These are phyloP conservation scores for Wallacemonas sp. DNA, from an alignment of 208 protist species.

Conservation along the genomic window DNA sequence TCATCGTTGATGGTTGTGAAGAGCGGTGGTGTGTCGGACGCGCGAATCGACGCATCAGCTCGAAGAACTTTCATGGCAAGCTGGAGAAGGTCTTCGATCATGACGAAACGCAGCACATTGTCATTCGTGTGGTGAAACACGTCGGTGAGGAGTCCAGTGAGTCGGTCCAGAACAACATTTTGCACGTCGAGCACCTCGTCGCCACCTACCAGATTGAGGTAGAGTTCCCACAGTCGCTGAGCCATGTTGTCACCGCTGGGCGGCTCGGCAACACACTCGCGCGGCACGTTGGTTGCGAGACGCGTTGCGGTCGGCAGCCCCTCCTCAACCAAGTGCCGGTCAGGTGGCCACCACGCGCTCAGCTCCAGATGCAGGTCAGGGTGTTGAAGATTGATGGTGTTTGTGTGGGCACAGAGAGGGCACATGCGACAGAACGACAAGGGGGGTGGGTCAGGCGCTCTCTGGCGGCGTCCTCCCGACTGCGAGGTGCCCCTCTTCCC, in stretches of 20 bases:
- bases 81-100: slow-evolving; percentile 19
- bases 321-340: background rate
- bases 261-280: background rate
- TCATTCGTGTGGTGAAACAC: slow-evolving; percentile 16
- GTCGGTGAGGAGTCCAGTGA: background rate
- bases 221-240: background rate
- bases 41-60: background rate
- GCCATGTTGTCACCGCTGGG: background rate
- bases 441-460: background rate
- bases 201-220: background rate
- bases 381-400: slow-evolving; percentile 1
- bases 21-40: slow-evolving; percentile 4
- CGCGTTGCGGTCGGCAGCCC: background rate
- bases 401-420: slow-evolving; percentile 2
- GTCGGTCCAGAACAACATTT: background rate
- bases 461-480: background rate
- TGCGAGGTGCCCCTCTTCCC: too few relatives aligned
- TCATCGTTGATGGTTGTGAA: slow-evolving; percentile 31
- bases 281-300: background rate
- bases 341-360: background rate
- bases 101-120: slow-evolving; percentile 16
- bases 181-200: background rate
- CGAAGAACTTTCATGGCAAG: slow-evolving; percentile 13
- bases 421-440: background rate
- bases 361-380: background rate